These are phyloP conservation scores for Linum trigynum DNA, from an alignment of 345 rosid genomes.

Conservation along the genomic window DNA sequence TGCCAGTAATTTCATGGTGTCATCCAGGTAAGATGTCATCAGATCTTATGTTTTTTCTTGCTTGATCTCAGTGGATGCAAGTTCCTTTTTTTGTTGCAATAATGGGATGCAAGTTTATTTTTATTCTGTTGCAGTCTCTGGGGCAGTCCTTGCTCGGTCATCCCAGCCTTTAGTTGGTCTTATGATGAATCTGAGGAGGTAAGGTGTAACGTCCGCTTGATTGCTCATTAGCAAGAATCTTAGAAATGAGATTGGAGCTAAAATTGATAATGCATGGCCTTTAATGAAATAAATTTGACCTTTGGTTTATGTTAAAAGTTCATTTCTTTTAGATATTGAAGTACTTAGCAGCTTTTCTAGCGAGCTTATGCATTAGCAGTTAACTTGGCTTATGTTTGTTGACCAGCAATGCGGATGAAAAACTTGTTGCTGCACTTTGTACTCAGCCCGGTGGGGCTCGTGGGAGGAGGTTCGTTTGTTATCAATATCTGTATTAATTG, in stretches of 20 bases:
- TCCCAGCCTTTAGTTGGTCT: slow-evolving; percentile 96
- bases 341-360: not conserved
- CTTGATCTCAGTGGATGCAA: slow-evolving; percentile 4
- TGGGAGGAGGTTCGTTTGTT: slow-evolving; percentile 41
- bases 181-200: slow-evolving; percentile 98
- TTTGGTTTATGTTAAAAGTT: not conserved
- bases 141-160: slow-evolving; percentile 98
- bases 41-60: not conserved
- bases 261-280: not conserved
- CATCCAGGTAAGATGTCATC: slow-evolving; percentile 56
- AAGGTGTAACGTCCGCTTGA: slow-evolving; percentile 17
- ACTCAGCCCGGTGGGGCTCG: slow-evolving; percentile 43
- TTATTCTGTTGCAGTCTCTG: slow-evolving; percentile 41
- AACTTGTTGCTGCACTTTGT: slow-evolving; percentile 89
- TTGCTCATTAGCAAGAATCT: not conserved
- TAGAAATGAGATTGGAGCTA: not conserved
- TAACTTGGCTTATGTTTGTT: slow-evolving; percentile 15
- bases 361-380: slow-evolving; percentile 13
- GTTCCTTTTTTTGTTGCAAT: slow-evolving; percentile 1
- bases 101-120: slow-evolving; percentile 17
- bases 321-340: not conserved
- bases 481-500: slow-evolving; percentile 1
- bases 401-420: slow-evolving; percentile 83
- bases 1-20: slow-evolving; percentile 94
- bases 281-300: not conserved